Conservation (phyloP, 352 stramenopile genomes). For the Globisporangium rhizosaccharum region DNA sequence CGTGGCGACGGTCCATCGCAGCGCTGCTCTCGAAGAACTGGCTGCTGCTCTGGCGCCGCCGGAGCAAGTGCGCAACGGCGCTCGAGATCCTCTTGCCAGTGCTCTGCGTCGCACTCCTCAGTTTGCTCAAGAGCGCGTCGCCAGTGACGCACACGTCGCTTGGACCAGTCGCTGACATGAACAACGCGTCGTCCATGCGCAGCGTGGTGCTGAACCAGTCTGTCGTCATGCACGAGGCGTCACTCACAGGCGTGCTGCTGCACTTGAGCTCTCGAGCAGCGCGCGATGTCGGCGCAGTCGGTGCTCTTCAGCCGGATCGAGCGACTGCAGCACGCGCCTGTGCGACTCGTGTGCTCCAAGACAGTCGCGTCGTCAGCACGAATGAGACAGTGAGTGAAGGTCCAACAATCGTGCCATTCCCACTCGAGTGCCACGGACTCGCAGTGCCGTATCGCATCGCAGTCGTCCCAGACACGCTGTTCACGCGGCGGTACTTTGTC, state of each 20-base stretch:
- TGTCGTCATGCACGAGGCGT: slow-evolving; percentile 2
- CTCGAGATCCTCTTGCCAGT: slow-evolving; percentile 7
- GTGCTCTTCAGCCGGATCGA: too few relatives aligned
- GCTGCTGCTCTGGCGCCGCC: slow-evolving; percentile 7
- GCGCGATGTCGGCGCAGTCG: neutral
- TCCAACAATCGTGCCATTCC: neutral
- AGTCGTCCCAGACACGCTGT: slow-evolving; percentile 25
- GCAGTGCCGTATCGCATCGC: slow-evolving; percentile 20
- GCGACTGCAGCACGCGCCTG: neutral
- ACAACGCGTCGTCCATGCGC: too few relatives aligned
- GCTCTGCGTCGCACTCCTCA: neutral
- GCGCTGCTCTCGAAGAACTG: slow-evolving; percentile 12
- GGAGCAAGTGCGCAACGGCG: slow-evolving; percentile 2
- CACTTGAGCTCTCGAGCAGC: slow-evolving; percentile 1
- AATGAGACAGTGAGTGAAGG: neutral
- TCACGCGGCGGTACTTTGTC: slow-evolving; percentile 41
- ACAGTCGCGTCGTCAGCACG: slow-evolving; percentile 3
- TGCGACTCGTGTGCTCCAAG: slow-evolving; percentile 3
- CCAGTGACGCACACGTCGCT: neutral
- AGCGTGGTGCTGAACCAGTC: neutral
- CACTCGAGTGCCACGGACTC: slow-evolving; percentile 8
- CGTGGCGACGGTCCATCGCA: neutral
- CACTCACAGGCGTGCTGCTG: slow-evolving; percentile 3
- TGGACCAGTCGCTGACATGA: neutral
- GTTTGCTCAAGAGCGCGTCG: neutral